Evolutionary conservation across 2,329 filamentous ascomycete species (phyloP).

Genomic region (Penicillium sp.): DNA sequence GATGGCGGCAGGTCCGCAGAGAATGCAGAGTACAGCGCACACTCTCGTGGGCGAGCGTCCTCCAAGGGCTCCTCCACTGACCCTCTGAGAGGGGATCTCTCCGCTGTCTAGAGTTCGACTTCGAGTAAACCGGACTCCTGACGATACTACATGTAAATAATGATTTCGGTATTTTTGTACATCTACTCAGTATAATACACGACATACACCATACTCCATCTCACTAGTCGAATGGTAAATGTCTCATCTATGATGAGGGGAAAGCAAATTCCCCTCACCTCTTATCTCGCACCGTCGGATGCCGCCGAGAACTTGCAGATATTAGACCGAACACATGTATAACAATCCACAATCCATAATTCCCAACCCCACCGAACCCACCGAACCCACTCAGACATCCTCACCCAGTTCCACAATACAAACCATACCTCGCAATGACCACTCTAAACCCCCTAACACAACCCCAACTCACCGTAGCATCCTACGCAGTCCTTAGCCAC

Average conservation of each 20-base stretch:
- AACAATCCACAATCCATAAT: not conserved
- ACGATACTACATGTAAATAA: conserved; percentile 13
- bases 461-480: conserved; percentile 41
- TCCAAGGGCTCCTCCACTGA: conserved; percentile 16
- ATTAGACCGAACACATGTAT: not conserved
- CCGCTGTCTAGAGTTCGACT: conserved; percentile 2
- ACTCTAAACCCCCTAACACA: conserved; percentile 31
- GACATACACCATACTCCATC: not conserved
- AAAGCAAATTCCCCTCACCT: conserved; percentile 4
- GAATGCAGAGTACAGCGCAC: conserved; percentile 1
- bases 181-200: conserved; percentile 6
- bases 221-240: not conserved
- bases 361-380: not conserved
- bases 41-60: not conserved
- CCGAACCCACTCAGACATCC: not conserved
- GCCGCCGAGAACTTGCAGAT: conserved; percentile 10
- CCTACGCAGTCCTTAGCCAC: conserved; percentile 42
- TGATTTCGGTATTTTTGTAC: not conserved
- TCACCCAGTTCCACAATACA: not conserved
- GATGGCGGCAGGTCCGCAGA: conserved; percentile 14
- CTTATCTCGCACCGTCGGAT: conserved; percentile 11
- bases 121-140: conserved; percentile 5
- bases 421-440: not conserved
- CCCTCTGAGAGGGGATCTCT: conserved; percentile 7
- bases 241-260: conserved; percentile 5